Conservation (phyloP, 257 asterid species). For the Jacaranda mimosifolia region DNA sequence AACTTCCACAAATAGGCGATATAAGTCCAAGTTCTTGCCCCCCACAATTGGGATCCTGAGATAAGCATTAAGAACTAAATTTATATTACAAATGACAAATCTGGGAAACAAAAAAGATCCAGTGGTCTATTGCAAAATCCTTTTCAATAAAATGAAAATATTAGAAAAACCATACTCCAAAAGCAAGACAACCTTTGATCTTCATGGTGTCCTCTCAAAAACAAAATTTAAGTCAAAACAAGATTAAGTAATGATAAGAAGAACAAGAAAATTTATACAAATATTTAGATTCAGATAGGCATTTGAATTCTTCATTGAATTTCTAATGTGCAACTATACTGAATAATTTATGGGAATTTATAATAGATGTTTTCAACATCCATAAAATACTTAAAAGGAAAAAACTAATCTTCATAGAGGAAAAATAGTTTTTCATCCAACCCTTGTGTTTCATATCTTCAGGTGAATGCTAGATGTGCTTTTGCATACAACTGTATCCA, state of each 20-base stretch:
- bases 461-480: neutral
- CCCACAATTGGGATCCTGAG: slow-evolving; percentile 85
- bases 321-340: neutral
- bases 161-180: neutral
- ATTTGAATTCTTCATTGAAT: neutral
- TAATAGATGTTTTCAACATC: no score
- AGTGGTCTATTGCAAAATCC: neutral
- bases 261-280: neutral
- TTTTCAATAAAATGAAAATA: neutral
- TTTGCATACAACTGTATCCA: no score
- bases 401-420: no score
- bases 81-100: neutral
- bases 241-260: neutral
- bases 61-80: neutral
- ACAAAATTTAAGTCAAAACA: neutral
- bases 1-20: slow-evolving; percentile 84
- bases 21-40: slow-evolving; percentile 77
- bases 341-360: neutral
- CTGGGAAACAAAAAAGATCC: neutral
- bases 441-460: neutral
- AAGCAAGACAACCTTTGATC: neutral
- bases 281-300: neutral
- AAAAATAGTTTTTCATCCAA: no score
- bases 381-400: no score
- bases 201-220: neutral